Base-by-base conservation (phyloP, 805 yeast species). In the Candida corydali region DNA sequence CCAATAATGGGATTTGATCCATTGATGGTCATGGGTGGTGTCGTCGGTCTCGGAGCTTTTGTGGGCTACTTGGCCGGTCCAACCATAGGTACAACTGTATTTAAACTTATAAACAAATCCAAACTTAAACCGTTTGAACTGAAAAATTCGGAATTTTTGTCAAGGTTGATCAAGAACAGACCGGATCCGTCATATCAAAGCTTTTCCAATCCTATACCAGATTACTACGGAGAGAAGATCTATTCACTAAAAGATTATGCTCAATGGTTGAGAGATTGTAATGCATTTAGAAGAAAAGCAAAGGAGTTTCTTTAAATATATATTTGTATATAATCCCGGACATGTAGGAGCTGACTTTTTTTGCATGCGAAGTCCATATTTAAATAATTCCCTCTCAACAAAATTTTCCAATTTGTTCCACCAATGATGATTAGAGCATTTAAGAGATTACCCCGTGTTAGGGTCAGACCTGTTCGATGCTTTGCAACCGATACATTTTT, bases 161-260 rank as follows among this genome's bases (percentile, higher is more conserved):
- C 75, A 46, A 91, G 78, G 54, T 74, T 93, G 44, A 77, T 75
- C 49, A 69, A 70, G 40, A 83, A 87, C 61, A 74, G 98, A 52
- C 97, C 89, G 20, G 95, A 93, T 65, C 96, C 98, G 15, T 75
- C 89, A 14, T 78, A 84, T 39, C 96, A 89, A 64, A 78, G 88
- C 52, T 82, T 88, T 63, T 75, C 85, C 38, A 93, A 91, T 62
- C 98, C 98, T 10, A 95, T 93, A 32, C 96, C 97, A n/a, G 98
- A 93, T 61, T 93, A 88, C 64, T 93, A 93, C 57, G 98, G 98
- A 27, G 98, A 93, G 65, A 86, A 86, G 61, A 89, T 93, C 43
- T 86, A 87, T 36, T 82, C 94, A 36, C 63, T 91, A 54, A 76
- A 77, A 49, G 89, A 79, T 46, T 93, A 93, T 64, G 84, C 88